Evolutionary conservation across 768 basidiomycete genomes (phyloP).

Genomic region (Auricularia sp.): DNA sequence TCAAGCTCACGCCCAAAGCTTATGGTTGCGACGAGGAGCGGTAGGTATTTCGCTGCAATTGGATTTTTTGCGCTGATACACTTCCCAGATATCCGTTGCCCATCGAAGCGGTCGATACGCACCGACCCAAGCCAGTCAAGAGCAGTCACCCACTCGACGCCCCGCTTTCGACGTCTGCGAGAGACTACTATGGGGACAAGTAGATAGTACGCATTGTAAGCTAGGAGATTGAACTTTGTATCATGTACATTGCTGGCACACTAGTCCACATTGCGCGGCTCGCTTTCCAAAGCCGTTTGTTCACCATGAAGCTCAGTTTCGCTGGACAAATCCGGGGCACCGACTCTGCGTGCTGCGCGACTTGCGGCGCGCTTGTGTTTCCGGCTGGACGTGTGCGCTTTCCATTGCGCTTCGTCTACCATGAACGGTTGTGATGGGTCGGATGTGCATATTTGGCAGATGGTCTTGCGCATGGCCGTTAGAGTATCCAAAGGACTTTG

Average conservation of each 20-base stretch:
- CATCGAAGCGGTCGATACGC: slow-evolving; percentile 90
- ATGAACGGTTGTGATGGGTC: slow-evolving; percentile 47
- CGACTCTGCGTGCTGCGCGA: neutral
- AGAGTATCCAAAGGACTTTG: slow-evolving; percentile 49
- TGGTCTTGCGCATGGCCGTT: slow-evolving; percentile 41
- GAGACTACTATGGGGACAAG: slow-evolving; percentile 24
- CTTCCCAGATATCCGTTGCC: slow-evolving; percentile 67
- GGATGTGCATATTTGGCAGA: slow-evolving; percentile 54
- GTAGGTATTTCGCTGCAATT: slow-evolving; percentile 24
- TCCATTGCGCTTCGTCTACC: slow-evolving; percentile 52
- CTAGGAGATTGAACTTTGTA: neutral
- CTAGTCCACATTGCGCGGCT: neutral
- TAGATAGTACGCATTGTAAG: neutral
- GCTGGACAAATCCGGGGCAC: too few species aligned
- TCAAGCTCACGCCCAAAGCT: slow-evolving; percentile 95
- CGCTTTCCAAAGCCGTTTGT: too few species aligned
- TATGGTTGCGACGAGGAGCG: slow-evolving; percentile 98
- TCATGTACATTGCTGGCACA: neutral
- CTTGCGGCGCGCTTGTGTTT: slow-evolving; percentile 32
- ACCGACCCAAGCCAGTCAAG: slow-evolving; percentile 48
- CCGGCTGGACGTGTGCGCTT: slow-evolving; percentile 45
- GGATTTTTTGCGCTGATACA: too few species aligned
- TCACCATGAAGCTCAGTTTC: too few species aligned
- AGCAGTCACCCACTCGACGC: slow-evolving; percentile 10
- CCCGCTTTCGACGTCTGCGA: slow-evolving; percentile 13